A percentile compares a stretch with the other conserved stretches of the same genome.
Conservation (phyloP, 1,284 basidiomycete species). For the Cutaneotrichosporon daszewskae region DNA sequence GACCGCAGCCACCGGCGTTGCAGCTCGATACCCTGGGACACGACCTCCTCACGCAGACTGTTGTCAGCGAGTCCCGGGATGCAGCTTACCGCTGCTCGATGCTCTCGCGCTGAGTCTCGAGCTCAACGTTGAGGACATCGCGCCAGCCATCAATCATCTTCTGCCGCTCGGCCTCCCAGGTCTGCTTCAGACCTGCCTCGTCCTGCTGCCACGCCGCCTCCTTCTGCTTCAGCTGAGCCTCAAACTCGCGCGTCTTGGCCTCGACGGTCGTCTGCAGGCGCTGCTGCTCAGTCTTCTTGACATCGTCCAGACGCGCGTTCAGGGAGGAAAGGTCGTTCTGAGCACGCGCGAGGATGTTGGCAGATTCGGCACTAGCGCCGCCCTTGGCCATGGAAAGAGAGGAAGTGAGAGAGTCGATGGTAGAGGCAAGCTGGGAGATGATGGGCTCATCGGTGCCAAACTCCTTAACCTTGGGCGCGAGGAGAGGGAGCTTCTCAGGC, state of each 20-base stretch:
- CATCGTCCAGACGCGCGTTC: constrained; percentile 68
- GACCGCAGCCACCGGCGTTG: constrained; percentile 95
- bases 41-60: constrained; percentile 88
- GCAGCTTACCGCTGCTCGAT: constrained; percentile 79
- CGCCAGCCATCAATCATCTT: constrained; percentile 74
- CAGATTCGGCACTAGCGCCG: constrained; percentile 59
- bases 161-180: constrained; percentile 72
- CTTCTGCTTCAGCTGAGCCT: constrained; percentile 69
- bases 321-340: constrained; percentile 78
- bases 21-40: constrained; percentile 93
- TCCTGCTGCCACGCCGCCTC: constrained; percentile 81
- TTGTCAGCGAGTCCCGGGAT: constrained; percentile 1
- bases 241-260: constrained; percentile 78
- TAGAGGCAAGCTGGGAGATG: constrained; percentile 82
- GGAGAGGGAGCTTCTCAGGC: constrained; percentile 57
- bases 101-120: constrained; percentile 81
- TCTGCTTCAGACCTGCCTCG: constrained; percentile 78
- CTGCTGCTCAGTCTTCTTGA: constrained; percentile 72
- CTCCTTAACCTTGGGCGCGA: constrained; percentile 74
- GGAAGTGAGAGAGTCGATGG: constrained; percentile 85
- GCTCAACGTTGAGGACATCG: constrained; percentile 77
- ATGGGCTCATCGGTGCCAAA: constrained; percentile 76
- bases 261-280: constrained; percentile 74
- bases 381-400: constrained; percentile 66
- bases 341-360: constrained; percentile 54